Evolutionary conservation across 2,329 filamentous ascomycete genomes (phyloP).

Genomic region (Fusarium sp.): DNA sequence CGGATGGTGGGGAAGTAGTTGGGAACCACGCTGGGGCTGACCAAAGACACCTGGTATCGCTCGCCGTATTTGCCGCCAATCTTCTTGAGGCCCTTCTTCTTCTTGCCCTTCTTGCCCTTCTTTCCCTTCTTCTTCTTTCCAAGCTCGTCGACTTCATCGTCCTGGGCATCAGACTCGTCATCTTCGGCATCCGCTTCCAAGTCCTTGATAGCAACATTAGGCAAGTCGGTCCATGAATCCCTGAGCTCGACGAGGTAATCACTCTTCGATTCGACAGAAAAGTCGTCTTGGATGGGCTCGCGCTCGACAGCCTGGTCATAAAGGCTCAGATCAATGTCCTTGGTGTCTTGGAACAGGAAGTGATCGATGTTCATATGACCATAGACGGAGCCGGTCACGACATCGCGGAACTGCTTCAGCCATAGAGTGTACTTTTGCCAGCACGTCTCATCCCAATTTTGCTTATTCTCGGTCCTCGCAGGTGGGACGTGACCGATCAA

Average conservation of each 20-base stretch:
- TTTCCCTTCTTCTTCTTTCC: conserved; percentile 44
- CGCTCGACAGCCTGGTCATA: conserved; percentile 40
- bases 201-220: conserved; percentile 58
- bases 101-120: conserved; percentile 61
- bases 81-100: conserved; percentile 63
- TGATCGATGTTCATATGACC: conserved; percentile 99
- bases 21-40: conserved; percentile 89
- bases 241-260: conserved; percentile 85
- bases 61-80: conserved; percentile 87
- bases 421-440: conserved; percentile 98
- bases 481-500: conserved; percentile 95
- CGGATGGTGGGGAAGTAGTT: conserved; percentile 91
- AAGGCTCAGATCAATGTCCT: conserved; percentile 74
- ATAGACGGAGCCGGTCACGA: conserved; percentile 82
- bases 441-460: conserved; percentile 94
- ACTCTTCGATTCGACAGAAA: conserved; percentile 70
- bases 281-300: conserved; percentile 58
- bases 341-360: conserved; percentile 90
- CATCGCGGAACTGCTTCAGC: conserved; percentile 90
- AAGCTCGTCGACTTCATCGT: conserved; percentile 31
- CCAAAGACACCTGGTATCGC: conserved; percentile 82
- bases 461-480: conserved; percentile 85
- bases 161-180: conserved; percentile 36
- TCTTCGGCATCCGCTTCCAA: conserved; percentile 31
- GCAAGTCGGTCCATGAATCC: conserved; percentile 80